Conservation (phyloP, 2,329 filamentous ascomycete species). For the Xylariomycetidae sp. region DNA sequence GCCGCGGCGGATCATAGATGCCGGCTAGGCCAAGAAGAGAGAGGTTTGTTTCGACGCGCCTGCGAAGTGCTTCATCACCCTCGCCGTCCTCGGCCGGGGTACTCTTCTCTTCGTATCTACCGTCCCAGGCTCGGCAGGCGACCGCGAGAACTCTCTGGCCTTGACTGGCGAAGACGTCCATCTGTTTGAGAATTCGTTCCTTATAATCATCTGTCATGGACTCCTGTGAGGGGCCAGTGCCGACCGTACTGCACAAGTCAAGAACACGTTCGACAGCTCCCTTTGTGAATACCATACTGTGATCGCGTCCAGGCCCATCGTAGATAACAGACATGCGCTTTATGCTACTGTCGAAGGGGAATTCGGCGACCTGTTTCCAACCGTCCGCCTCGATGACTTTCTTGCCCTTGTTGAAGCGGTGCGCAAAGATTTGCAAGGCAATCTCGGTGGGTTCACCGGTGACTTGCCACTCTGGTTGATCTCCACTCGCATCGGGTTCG, state of each 20-base stretch:
- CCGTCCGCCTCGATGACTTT: constrained; percentile 44
- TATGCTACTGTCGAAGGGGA: constrained; percentile 73
- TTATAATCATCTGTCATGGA: constrained; percentile 48
- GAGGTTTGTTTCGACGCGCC: constrained; percentile 62
- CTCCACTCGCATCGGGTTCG: constrained; percentile 47
- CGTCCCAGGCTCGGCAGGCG: constrained; percentile 58
- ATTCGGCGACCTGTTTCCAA: constrained; percentile 65
- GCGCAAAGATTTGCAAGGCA: constrained; percentile 69
- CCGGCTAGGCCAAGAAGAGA: constrained; percentile 77
- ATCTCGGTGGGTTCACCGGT: constrained; percentile 72
- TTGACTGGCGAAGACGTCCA: constrained; percentile 57
- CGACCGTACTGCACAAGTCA: constrained; percentile 49
- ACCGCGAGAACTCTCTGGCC: constrained; percentile 70
- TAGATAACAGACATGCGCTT: constrained; percentile 80
- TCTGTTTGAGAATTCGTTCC: constrained; percentile 46
- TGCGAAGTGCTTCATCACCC: constrained; percentile 45
- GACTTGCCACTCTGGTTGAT: constrained; percentile 58
- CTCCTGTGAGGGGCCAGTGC: constrained; percentile 36
- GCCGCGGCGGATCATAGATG: constrained; percentile 80
- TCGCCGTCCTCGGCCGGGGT: constrained; percentile 18
- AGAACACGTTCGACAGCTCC: constrained; percentile 58
- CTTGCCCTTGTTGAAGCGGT: constrained; percentile 60
- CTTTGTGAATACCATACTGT: constrained; percentile 55
- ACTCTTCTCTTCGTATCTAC: constrained; percentile 35
- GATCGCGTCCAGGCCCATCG: constrained; percentile 40